A percentile compares a stretch with the other conserved stretches of the same genome.
Conservation (phyloP, 1,284 basidiomycete species). For the Cronartium quercuum region DNA sequence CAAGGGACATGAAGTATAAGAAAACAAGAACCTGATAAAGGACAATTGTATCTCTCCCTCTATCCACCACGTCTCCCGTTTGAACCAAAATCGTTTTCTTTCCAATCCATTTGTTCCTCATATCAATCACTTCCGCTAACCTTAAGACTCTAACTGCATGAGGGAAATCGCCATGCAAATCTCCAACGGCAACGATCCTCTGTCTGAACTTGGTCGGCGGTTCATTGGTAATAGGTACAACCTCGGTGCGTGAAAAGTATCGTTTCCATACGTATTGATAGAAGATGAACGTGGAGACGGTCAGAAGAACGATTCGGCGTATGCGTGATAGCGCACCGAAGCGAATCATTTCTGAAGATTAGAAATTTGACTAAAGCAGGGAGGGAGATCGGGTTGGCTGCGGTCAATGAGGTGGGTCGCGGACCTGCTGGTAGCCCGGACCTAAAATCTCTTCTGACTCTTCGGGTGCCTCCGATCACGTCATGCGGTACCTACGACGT, state of each 20-base stretch:
- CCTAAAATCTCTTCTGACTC: background rate
- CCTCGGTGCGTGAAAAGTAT: background rate
- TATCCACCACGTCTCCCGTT: slow-evolving; percentile 79
- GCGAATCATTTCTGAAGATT: background rate
- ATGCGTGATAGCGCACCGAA: background rate
- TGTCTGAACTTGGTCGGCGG: slow-evolving; percentile 39
- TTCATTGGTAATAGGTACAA: background rate
- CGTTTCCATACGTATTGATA: background rate
- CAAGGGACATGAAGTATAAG: background rate
- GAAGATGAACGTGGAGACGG: too few relatives aligned
- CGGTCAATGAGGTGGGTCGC: background rate
- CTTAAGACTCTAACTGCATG: slow-evolving; percentile 68
- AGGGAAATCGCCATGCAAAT: slow-evolving; percentile 66
- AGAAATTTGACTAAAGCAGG: background rate
- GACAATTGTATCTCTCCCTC: slow-evolving; percentile 41
- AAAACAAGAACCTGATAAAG: slow-evolving; percentile 7
- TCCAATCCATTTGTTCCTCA: slow-evolving; percentile 67
- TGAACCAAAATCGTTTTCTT: slow-evolving; percentile 57
- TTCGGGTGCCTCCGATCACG: background rate
- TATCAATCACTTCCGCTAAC: slow-evolving; percentile 66
- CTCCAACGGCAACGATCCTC: slow-evolving; percentile 67
- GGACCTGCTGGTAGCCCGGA: background rate
- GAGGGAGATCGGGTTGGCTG: background rate
- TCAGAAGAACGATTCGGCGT: background rate
- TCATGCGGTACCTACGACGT: too few relatives aligned